These are phyloP conservation scores for Diplodia mutila DNA, from an alignment of 2,329 filamentous ascomycete species.

Conservation along the genomic window DNA sequence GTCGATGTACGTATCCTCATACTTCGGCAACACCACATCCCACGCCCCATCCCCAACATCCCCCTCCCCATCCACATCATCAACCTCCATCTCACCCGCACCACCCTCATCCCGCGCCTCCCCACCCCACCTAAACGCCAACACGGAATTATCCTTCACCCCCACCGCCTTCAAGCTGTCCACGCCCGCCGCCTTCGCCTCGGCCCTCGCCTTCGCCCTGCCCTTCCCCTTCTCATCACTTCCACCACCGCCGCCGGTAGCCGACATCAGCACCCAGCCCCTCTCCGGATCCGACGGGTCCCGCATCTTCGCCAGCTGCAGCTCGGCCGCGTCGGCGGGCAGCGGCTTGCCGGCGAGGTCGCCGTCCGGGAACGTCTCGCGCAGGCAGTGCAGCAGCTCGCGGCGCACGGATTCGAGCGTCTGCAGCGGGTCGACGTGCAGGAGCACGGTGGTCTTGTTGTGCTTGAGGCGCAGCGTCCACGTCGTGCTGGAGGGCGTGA, in stretches of 20 bases:
- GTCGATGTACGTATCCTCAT: constrained; percentile 40
- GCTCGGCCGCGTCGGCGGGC: constrained; percentile 43
- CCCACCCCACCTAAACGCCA: constrained; percentile 42
- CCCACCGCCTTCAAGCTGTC: constrained; percentile 43
- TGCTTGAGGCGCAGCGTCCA: constrained; percentile 54
- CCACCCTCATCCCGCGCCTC: constrained; percentile 10
- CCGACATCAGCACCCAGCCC: constrained; percentile 46
- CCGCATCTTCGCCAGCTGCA: constrained; percentile 47
- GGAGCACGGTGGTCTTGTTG: constrained; percentile 50
- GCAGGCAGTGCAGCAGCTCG: constrained; percentile 47
- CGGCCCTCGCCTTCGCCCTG: constrained; percentile 24
- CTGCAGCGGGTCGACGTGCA: constrained; percentile 50
- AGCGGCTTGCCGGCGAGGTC: constrained; percentile 38
- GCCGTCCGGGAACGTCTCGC: constrained; percentile 43
- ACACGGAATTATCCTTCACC: constrained; percentile 40
- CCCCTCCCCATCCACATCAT: constrained; percentile 31
- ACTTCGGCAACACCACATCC: constrained; percentile 42
- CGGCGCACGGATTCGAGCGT: constrained; percentile 46
- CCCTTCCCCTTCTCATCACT: constrained; percentile 31
- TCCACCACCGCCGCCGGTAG: constrained; percentile 28
- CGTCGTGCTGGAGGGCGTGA: constrained; percentile 35
- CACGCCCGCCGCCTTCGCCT: constrained; percentile 21
- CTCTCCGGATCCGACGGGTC: constrained; percentile 46
- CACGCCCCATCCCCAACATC: constrained; percentile 37
- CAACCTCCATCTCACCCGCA: constrained; percentile 27